These are phyloP conservation scores for Fusarium sp. DNA, from an alignment of 2,329 filamentous ascomycete genomes.

Conservation along the genomic window DNA sequence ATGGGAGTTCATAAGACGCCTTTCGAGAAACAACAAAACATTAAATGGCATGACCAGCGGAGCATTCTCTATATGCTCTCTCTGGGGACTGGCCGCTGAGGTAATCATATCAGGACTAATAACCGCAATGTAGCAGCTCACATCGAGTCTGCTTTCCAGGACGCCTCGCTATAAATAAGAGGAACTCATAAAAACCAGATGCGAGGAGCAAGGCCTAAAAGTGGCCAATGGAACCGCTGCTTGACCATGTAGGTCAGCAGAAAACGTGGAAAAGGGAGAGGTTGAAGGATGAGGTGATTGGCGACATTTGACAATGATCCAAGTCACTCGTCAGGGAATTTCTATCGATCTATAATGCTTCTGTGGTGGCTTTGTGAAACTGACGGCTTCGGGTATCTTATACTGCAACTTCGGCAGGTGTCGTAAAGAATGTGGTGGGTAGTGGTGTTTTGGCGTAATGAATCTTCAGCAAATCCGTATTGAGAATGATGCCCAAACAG, in stretches of 20 bases:
- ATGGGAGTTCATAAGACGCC: slow-evolving; percentile 20
- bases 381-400: slow-evolving; percentile 44
- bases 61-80: slow-evolving; percentile 1
- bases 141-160: slow-evolving; percentile 34
- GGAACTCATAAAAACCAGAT: slow-evolving; percentile 22
- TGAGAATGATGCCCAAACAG: neutral
- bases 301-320: slow-evolving; percentile 15
- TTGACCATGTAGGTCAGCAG: slow-evolving; percentile 4
- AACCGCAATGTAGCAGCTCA: slow-evolving; percentile 27
- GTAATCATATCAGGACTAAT: slow-evolving; percentile 4
- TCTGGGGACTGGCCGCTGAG: neutral
- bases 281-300: slow-evolving; percentile 22
- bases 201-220: slow-evolving; percentile 1
- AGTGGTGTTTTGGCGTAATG: neutral
- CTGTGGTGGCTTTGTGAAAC: slow-evolving; percentile 43
- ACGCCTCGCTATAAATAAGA: slow-evolving; percentile 43
- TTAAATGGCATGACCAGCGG: slow-evolving; percentile 18
- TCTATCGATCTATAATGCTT: slow-evolving; percentile 45
- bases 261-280: slow-evolving; percentile 12
- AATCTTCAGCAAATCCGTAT: neutral
- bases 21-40: slow-evolving; percentile 11
- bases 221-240: neutral
- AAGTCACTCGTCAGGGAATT: slow-evolving; percentile 31
- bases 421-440: neutral
- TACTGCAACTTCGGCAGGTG: slow-evolving; percentile 25